Percentiles rank a stretch among this genome's conserved stretches.
phyloP scores from a whole-genome alignment of 2,329 filamentous ascomycete species.

The Exserohilum rostratum region DNA sequence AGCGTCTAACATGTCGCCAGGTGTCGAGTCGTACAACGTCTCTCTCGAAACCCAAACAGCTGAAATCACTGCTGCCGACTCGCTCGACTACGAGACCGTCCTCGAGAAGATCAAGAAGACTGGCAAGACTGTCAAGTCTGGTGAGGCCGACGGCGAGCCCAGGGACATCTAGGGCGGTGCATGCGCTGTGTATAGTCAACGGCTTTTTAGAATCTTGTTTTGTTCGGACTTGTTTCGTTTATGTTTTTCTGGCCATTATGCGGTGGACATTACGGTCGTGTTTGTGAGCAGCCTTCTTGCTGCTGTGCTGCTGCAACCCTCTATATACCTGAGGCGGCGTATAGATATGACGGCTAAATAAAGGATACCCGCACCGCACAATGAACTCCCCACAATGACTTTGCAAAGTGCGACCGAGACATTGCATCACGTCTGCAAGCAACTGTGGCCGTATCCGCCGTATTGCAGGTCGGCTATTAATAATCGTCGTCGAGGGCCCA shows the following conservation, averaged over 20 bases:
- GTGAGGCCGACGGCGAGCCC: slow-evolving; percentile 67
- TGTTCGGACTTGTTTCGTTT: slow-evolving; percentile 12
- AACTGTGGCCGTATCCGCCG: background rate
- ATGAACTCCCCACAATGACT: background rate
- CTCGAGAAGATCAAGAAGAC: slow-evolving; percentile 92
- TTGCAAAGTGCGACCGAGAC: background rate
- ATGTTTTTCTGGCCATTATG: slow-evolving; percentile 20
- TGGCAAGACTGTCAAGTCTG: slow-evolving; percentile 86
- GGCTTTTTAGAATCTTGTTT: slow-evolving; percentile 20
- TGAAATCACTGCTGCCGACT: slow-evolving; percentile 72
- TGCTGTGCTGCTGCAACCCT: slow-evolving; percentile 8
- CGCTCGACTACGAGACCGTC: slow-evolving; percentile 78
- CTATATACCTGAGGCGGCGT: slow-evolving; percentile 2
- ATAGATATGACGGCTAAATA: slow-evolving; percentile 8
- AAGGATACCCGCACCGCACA: slow-evolving; percentile 3
- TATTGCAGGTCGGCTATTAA: background rate
- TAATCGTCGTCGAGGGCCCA: background rate
- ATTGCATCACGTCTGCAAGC: background rate
- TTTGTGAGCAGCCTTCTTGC: slow-evolving; percentile 5
- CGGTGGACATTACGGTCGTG: slow-evolving; percentile 23
- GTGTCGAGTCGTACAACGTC: slow-evolving; percentile 85
- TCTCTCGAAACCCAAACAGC: slow-evolving; percentile 86
- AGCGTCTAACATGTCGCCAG: slow-evolving; percentile 55
- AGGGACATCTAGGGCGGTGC: slow-evolving; percentile 33
- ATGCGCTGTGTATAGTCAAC: background rate